These are phyloP conservation scores for Isabelozyma rhagii DNA, from an alignment of 805 yeast species.

Conservation along the genomic window DNA sequence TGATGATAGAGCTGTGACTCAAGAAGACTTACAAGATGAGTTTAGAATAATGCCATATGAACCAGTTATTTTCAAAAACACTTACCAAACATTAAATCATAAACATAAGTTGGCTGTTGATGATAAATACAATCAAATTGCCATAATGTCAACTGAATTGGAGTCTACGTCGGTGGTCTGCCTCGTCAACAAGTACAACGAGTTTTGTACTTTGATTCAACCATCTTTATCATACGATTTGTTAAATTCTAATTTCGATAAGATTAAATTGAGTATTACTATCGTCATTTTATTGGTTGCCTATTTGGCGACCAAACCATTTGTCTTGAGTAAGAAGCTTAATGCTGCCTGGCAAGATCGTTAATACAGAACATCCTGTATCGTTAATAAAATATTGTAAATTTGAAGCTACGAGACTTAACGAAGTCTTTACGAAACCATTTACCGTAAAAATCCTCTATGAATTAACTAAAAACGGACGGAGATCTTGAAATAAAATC, in stretches of 20 bases:
- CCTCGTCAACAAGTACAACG: constrained; percentile 54
- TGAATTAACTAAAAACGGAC: background rate
- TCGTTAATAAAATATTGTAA: background rate
- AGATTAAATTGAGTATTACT: constrained; percentile 58
- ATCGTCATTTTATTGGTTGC: constrained; percentile 48
- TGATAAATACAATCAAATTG: constrained; percentile 16
- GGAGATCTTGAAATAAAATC: background rate
- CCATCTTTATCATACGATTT: constrained; percentile 86
- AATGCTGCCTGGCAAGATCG: constrained; percentile 50
- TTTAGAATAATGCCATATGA: constrained; percentile 63
- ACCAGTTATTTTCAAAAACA: constrained; percentile 50
- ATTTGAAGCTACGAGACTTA: too few species aligned
- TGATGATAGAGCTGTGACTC: constrained; percentile 48
- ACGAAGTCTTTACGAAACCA: background rate
- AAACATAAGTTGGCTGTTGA: constrained; percentile 25
- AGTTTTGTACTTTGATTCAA: constrained; percentile 71
- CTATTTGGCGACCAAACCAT: constrained; percentile 52
- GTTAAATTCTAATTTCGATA: constrained; percentile 65
- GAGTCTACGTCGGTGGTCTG: constrained; percentile 82
- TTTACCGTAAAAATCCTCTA: background rate
- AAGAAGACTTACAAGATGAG: constrained; percentile 51
- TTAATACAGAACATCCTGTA: background rate
- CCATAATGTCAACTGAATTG: constrained; percentile 52
- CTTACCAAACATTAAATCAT: constrained; percentile 32
- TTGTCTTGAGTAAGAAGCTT: constrained; percentile 52